A percentile compares a stretch with the other conserved stretches of the same genome.
Conservation (phyloP, 139 green algal genomes). For the Auxenochlorella pyrenoidosa region DNA sequence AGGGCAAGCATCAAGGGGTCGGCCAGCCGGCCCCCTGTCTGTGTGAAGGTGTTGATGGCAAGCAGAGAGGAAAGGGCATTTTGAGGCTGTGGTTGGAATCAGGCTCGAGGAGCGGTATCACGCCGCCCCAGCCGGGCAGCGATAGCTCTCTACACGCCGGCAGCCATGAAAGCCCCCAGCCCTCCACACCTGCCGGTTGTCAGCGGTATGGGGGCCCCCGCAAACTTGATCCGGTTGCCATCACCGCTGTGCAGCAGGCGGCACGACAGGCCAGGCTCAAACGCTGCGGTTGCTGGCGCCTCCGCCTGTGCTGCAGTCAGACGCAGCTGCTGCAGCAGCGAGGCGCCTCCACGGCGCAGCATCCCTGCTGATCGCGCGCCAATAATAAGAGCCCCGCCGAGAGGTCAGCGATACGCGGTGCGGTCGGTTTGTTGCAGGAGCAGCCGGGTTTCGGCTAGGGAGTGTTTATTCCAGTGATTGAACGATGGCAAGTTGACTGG, state of each 20-base stretch:
- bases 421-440: too few relatives aligned
- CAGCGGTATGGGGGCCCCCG: slow-evolving; percentile 4
- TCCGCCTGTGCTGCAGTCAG: neutral
- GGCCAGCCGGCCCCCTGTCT: neutral
- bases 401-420: too few relatives aligned
- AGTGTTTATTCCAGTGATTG: too few relatives aligned
- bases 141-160: too few relatives aligned
- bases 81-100: neutral
- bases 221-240: neutral
- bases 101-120: neutral
- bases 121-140: too few relatives aligned
- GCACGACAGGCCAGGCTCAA: too few relatives aligned
- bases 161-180: neutral
- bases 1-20: too few relatives aligned
- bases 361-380: too few relatives aligned
- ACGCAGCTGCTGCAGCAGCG: neutral
- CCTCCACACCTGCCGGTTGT: neutral
- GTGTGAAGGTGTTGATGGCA: neutral
- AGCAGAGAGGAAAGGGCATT: neutral
- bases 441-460: too few relatives aligned
- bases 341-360: too few relatives aligned
- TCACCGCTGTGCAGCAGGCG: neutral
- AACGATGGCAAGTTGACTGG: too few relatives aligned
- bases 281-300: neutral
- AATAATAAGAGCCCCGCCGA: too few relatives aligned